Percentiles rank a stretch among this genome's conserved stretches.
These are phyloP conservation scores for Trichosporon ovoides DNA, from an alignment of 1,284 basidiomycete species.

Conservation along the genomic window DNA sequence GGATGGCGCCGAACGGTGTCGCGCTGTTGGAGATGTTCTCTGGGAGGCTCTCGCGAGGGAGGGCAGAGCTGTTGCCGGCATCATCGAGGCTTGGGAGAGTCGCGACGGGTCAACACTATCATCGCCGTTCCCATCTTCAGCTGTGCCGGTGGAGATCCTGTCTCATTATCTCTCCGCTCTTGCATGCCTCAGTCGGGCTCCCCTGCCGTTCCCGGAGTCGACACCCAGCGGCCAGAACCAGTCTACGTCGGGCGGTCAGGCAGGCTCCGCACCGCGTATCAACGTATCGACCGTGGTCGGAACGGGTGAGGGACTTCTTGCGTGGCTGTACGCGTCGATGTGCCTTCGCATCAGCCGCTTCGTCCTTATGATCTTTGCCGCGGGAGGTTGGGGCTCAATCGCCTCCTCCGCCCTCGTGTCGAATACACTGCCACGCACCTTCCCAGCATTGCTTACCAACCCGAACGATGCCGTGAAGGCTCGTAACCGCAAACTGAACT, in stretches of 20 bases:
- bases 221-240: no score
- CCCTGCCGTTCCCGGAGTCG: conserved; percentile 34
- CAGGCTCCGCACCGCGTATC: conserved; percentile 15
- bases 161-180: conserved; percentile 37
- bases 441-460: conserved; percentile 24
- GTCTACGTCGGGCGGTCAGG: background rate
- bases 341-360: conserved; percentile 45
- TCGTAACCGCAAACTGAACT: conserved; percentile 55
- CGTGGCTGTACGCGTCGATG: conserved; percentile 40
- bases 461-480: conserved; percentile 5
- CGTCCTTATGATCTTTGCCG: conserved; percentile 67
- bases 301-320: conserved; percentile 43
- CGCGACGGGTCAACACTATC: conserved; percentile 57
- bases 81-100: conserved; percentile 77
- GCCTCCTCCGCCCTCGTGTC: conserved; percentile 67
- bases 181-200: conserved; percentile 33
- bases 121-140: conserved; percentile 37
- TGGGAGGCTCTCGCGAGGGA: conserved; percentile 86
- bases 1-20: conserved; percentile 70
- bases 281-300: conserved; percentile 32
- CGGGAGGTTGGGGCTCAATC: conserved; percentile 77
- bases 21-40: conserved; percentile 63
- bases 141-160: conserved; percentile 42
- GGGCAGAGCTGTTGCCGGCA: conserved; percentile 66
- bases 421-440: conserved; percentile 55